These are phyloP conservation scores for Aspergillus proliferans DNA, from an alignment of 2,329 filamentous ascomycete species.

Conservation along the genomic window DNA sequence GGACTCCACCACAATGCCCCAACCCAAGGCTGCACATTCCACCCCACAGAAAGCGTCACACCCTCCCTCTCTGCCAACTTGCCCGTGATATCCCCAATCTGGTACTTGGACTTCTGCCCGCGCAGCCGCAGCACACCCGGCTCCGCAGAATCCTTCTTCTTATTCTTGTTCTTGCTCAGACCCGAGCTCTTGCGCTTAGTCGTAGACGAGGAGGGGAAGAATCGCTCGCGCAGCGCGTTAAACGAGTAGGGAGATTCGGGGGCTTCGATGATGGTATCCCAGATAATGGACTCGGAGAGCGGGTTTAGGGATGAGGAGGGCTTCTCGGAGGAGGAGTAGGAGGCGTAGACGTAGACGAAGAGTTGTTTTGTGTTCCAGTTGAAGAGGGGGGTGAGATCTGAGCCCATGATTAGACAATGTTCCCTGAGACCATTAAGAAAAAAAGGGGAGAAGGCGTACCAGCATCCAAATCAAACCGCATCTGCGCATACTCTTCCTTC, in stretches of 20 bases:
- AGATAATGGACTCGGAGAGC: slow-evolving; percentile 69
- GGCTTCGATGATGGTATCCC: slow-evolving; percentile 88
- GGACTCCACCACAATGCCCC: slow-evolving; percentile 79
- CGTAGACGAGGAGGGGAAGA: slow-evolving; percentile 21
- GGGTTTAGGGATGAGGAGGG: slow-evolving; percentile 14
- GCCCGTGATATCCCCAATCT: slow-evolving; percentile 83
- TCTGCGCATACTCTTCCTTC: slow-evolving; percentile 91
- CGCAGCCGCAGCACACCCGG: slow-evolving; percentile 66
- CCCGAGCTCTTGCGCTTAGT: slow-evolving; percentile 8
- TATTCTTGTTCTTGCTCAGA: slow-evolving; percentile 11
- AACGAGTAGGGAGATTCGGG: slow-evolving; percentile 40
- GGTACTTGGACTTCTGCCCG: slow-evolving; percentile 91
- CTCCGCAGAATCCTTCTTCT: slow-evolving; percentile 10
- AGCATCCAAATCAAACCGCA: slow-evolving; percentile 87
- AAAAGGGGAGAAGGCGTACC: slow-evolving; percentile 33
- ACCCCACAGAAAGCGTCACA: slow-evolving; percentile 74
- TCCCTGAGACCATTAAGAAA: neutral
- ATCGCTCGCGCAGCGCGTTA: slow-evolving; percentile 30
- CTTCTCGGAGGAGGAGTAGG: slow-evolving; percentile 45
- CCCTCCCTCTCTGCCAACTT: slow-evolving; percentile 67
- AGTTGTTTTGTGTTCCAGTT: slow-evolving; percentile 99
- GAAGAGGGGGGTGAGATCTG: slow-evolving; percentile 83
- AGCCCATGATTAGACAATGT: too few species aligned
- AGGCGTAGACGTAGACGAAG: slow-evolving; percentile 91
- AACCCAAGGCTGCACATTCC: slow-evolving; percentile 98